Evolutionary conservation across 2,329 filamentous ascomycete species (phyloP), one percentile per base, ranked within the genome.

Genomic region (Daldinia sp.): DNA sequence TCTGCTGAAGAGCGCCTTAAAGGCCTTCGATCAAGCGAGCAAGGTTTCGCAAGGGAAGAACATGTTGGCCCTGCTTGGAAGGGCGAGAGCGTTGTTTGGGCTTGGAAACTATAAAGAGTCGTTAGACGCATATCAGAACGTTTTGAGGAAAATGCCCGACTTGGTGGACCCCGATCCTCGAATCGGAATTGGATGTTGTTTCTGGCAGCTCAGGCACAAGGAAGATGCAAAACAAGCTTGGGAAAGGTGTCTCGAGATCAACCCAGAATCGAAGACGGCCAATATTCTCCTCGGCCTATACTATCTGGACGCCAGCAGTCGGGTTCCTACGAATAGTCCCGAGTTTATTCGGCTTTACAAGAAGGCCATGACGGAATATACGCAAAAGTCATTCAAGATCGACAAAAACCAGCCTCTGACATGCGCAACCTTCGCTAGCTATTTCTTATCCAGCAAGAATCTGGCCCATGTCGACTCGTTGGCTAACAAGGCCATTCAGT

Each of bases 191-290:
- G 95, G 95, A 45, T 95, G 93, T 77, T 99, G 95, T 81, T 90
- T 97, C 76, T 99, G 96, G 95, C 92, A 97, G 77, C 83, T 99
- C 25, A 94, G 94, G 9, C 93, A 92, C 81, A 97, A 96, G 77
- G 92, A 96, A 30, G 93, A 97, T 72, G 95, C 96, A 6, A 94
- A 92, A 74, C 81, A 83, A 48, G 94, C 95, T 10, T 99, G 95
- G 95, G 91, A 96, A 74, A 85, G 95, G 66, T 88, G 90, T 10
- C 79, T 97, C 25, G 92, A 96, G 74, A 85, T 97, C 73, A 87
- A 84, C 72, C 88, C 92, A 0, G 86, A 93, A 21, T 96, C 93
- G 19, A 97, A 96, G 79, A 87, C 93, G 64, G 94, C 94, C 51
- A 93, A 96, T 71, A 93, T 96, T 50, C 84, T 99, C 7, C 86